Percentiles rank a stretch among this genome's conserved stretches.
phyloP scores from a whole-genome alignment of 192 early-diverging fungal genomes.

The Coemansia sp. region DNA sequence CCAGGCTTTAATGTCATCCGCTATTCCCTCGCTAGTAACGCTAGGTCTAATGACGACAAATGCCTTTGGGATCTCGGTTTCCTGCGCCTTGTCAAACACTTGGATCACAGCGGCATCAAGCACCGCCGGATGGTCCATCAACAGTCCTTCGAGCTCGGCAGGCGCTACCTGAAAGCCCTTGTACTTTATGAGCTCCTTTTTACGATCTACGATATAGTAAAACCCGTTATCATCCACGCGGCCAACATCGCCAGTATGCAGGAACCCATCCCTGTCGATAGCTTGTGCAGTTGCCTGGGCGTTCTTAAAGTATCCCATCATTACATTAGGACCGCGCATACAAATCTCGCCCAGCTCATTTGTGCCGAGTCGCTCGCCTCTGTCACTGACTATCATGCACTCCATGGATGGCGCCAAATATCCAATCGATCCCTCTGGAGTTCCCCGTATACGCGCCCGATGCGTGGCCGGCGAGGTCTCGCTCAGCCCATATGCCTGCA shows the following conservation, averaged over 20 bases:
- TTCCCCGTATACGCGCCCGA: slow-evolving; percentile 21
- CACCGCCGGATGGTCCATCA: no score
- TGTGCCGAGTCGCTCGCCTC: slow-evolving; percentile 63
- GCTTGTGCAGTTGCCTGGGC: slow-evolving; percentile 70
- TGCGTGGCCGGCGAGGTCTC: slow-evolving; percentile 54
- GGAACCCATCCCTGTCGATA: slow-evolving; percentile 71
- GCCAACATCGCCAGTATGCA: no score
- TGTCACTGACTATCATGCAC: slow-evolving; percentile 73
- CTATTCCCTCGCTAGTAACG: slow-evolving; percentile 30
- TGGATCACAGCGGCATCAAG: slow-evolving; percentile 70
- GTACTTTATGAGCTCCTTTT: no score
- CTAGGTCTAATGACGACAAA: slow-evolving; percentile 69
- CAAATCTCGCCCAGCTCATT: slow-evolving; percentile 82
- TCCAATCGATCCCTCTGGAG: slow-evolving; percentile 66
- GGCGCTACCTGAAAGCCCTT: no score
- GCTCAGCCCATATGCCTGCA: slow-evolving; percentile 70
- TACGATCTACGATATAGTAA: no score
- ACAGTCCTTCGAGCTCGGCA: no score
- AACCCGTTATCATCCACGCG: no score
- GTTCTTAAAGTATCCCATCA: slow-evolving; percentile 87
- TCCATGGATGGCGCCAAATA: slow-evolving; percentile 70
- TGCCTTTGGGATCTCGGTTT: slow-evolving; percentile 77
- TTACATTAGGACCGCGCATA: slow-evolving; percentile 82
- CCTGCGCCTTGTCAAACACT: slow-evolving; percentile 60
- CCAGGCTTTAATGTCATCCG: slow-evolving; percentile 33